These are phyloP conservation scores for Phialemoniopsis sp. DNA, from an alignment of 2,329 filamentous ascomycete species.

Conservation along the genomic window DNA sequence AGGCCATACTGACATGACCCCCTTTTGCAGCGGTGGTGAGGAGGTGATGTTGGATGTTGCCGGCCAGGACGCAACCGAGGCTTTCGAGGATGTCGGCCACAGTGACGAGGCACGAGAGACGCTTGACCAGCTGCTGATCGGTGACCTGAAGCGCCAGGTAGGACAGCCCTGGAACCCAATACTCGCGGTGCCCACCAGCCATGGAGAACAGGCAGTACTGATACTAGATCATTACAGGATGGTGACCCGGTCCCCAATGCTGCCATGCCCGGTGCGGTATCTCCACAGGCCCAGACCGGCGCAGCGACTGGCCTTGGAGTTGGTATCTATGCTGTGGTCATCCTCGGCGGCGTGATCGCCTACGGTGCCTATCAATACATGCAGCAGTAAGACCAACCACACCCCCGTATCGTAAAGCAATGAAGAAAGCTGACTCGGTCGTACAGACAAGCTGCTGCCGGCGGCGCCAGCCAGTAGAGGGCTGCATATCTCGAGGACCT, in stretches of 20 bases:
- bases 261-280: constrained; percentile 40
- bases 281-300: constrained; percentile 42
- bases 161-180: constrained; percentile 19
- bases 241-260: constrained; percentile 75
- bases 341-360: constrained; percentile 71
- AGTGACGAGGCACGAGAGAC: constrained; percentile 97
- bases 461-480: too few relatives aligned
- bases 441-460: too few relatives aligned
- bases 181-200: constrained; percentile 1
- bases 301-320: constrained; percentile 62
- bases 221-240: constrained; percentile 41
- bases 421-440: too few relatives aligned
- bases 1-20: constrained; percentile 16
- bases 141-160: constrained; percentile 77
- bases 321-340: constrained; percentile 75
- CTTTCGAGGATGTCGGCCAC: constrained; percentile 99
- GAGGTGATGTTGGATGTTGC: constrained; percentile 95
- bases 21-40: constrained; percentile 75
- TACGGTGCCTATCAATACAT: constrained; percentile 86
- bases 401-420: constrained; percentile 22
- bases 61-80: constrained; percentile 94
- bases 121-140: constrained; percentile 71
- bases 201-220: too few relatives aligned
- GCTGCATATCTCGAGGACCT: constrained; percentile 10
- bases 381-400: constrained; percentile 39